Evolutionary conservation across 2,329 filamentous ascomycete genomes (phyloP).

Genomic region (Diplocarpon rosae): DNA sequence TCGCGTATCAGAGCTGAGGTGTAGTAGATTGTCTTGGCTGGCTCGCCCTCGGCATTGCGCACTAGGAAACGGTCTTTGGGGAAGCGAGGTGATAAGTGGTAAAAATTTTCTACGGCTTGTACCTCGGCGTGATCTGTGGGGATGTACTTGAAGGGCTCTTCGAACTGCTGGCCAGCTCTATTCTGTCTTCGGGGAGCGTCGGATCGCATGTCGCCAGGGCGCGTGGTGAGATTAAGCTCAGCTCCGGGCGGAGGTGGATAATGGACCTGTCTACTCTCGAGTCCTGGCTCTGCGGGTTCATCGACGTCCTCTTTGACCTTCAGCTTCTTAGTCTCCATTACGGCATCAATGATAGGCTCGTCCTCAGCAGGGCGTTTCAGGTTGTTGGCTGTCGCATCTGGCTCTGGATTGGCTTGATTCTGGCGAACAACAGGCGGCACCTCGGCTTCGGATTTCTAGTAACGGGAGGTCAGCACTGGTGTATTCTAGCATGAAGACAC

Average conservation of each 20-base stretch:
- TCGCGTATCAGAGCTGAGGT: conserved; percentile 74
- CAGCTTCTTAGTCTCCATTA: conserved; percentile 33
- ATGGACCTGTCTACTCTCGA: conserved; percentile 26
- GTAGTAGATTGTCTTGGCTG: conserved; percentile 94
- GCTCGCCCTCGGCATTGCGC: conserved; percentile 78
- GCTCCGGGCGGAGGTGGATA: conserved; percentile 26
- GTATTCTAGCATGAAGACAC: too few relatives aligned
- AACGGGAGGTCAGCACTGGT: background rate
- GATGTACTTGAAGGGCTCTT: conserved; percentile 94
- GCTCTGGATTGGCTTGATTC: conserved; percentile 23
- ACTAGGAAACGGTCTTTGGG: conserved; percentile 91
- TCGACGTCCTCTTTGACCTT: conserved; percentile 32
- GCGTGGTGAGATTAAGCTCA: conserved; percentile 21
- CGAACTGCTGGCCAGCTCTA: conserved; percentile 41
- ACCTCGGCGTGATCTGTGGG: conserved; percentile 65
- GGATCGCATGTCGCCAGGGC: conserved; percentile 18
- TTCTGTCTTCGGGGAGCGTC: conserved; percentile 20
- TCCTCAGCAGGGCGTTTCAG: conserved; percentile 29
- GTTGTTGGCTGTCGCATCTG: conserved; percentile 17
- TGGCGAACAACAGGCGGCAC: conserved; percentile 22
- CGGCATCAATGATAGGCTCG: conserved; percentile 15
- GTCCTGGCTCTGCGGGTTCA: conserved; percentile 14
- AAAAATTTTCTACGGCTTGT: conserved; percentile 68
- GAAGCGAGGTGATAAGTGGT: conserved; percentile 73
- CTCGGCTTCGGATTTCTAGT: conserved; percentile 21